Percentiles rank a stretch among this genome's conserved stretches.
Conservation (phyloP, 106 monocot species). For the Dendrobium officinale region DNA sequence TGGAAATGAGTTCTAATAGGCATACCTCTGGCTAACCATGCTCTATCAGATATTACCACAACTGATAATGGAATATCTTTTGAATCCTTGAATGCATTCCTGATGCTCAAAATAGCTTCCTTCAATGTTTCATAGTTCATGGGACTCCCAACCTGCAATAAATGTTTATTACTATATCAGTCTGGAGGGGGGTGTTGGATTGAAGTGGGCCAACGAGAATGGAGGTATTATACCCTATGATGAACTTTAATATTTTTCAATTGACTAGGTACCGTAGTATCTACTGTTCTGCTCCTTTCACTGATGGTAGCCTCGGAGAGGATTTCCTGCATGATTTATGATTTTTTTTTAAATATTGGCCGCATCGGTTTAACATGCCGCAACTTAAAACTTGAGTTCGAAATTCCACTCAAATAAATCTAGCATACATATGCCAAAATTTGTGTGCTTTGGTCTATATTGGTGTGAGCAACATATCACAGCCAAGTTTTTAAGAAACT, state of each 20-base stretch:
- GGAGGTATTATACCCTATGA: conserved; percentile 53
- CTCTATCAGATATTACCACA: conserved; percentile 85
- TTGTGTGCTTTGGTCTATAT: background rate
- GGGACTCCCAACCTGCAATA: conserved; percentile 81
- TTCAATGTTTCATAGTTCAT: conserved; percentile 79
- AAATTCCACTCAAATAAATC: conserved; percentile 1
- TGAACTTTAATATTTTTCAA: conserved; percentile 75
- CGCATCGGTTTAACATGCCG: background rate
- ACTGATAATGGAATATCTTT: conserved; percentile 65
- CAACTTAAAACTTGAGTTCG: background rate
- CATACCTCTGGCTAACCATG: conserved; percentile 84
- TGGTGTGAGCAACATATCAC: background rate
- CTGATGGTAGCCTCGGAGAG: conserved; percentile 69
- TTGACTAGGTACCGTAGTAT: conserved; percentile 32
- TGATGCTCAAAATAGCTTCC: conserved; percentile 73
- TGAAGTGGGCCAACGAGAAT: conserved; percentile 14
- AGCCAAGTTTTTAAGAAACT: too few species aligned
- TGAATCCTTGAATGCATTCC: conserved; percentile 37
- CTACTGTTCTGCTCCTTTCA: conserved; percentile 53
- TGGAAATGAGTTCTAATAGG: background rate
- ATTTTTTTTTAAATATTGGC: background rate
- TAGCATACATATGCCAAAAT: background rate
- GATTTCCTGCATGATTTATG: conserved; percentile 57
- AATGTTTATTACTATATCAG: background rate
- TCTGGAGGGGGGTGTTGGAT: background rate